Base-by-base conservation (phyloP, 2,329 filamentous ascomycete genomes). In the Colletotrichum magnum region DNA sequence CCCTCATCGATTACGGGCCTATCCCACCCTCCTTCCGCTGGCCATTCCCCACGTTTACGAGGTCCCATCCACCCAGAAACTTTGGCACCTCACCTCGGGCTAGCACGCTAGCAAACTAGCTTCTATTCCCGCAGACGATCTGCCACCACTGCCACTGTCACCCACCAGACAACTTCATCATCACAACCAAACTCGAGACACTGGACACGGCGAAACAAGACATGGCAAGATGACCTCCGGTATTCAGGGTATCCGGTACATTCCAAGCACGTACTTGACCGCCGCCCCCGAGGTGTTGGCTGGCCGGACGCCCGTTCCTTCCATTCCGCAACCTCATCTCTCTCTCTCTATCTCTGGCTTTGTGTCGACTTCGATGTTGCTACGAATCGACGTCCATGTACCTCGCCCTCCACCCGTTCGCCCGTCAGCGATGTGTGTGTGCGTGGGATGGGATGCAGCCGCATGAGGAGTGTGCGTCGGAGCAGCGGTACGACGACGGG, bases 61-160 rank as follows among this genome's bases (percentile, higher is more conserved):
- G 50, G 63, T 67, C 56, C 62, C 62, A 56, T 58, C 52, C 47
- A 28, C 64, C 62, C 62, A 60, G 43, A 64, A 69, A 67, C 63
- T 51, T 69, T 69, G 52, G 62, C 66, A 18, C 45, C n/a, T 48
- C 32, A 36, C 32, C 32, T 36, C 10, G 5, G 32, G 32, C 32
- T 36, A 36, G 32, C 32, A 36, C 7, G 28, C 7, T 36, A 36
- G 32, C 32, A 36, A 36, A 10, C 32, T 48, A 48, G 45, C 45
- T 18, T 48, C 45, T 43, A 21, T 24, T 62, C 57, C 32, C 51
- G 51, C 67, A 57, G 59, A 51, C 64, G 45, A 59, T 65, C 60
- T 53, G 54, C 50, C 56, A 57, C 41, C 56, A 53, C 62, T 56
- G 51, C 36, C 45, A 58, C 64, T 47, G 36, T 21, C 24, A 45